Base-by-base conservation (phyloP, 495 filamentous ascomycete species). In the Cladorrhinum samala region DNA sequence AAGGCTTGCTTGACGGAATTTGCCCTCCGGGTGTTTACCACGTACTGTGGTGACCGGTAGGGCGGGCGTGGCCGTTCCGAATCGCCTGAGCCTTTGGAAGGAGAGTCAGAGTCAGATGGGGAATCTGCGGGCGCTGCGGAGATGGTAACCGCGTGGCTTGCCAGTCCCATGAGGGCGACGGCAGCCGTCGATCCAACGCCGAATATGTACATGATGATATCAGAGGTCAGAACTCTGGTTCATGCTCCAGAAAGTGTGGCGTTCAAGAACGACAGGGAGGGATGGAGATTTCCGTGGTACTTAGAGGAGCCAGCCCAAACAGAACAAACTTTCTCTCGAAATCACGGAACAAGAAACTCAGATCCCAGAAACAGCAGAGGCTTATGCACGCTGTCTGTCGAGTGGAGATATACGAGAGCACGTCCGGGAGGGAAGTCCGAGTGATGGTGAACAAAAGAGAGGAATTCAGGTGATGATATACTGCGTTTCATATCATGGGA, bases 1-100 rank as follows among this genome's bases (percentile, higher is more conserved):
- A 94, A 95, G 1, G 86, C 83, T 48, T 84, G 78, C 62, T 86
- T 88, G 21, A 94, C 80, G 1, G 87, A 84, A 43, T 77, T 77
- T 33, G 81, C 79, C 54, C 83, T 65, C 11, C 58, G 57, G 1
- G 56, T 52, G 49, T 71, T 63, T 9, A 57, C 56, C 2, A 54
- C 47, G 50, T 75, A 73, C 7, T 20, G 19, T 9, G 62, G 38
- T 14, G 38, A 0, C 14, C 17, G 45, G 17, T 45, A 25, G 14
- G 45, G 24, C 1, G 45, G 45, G 9, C 7, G 41, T 3, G 50
- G n/a, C 40, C 47, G 47, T 16, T 51, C 37, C 1, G 54, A 36
- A 0, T 43, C 44, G 5, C 14, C 21, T 17, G 49, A 19, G 6
- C 6, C 20, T 13, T 24, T 2, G 2, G 18, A 48, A 3, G 48